Percentiles rank a stretch among this genome's conserved stretches.
Evolutionary conservation across 768 basidiomycete genomes (phyloP).

Genomic region (Macrocybe gigantea): DNA sequence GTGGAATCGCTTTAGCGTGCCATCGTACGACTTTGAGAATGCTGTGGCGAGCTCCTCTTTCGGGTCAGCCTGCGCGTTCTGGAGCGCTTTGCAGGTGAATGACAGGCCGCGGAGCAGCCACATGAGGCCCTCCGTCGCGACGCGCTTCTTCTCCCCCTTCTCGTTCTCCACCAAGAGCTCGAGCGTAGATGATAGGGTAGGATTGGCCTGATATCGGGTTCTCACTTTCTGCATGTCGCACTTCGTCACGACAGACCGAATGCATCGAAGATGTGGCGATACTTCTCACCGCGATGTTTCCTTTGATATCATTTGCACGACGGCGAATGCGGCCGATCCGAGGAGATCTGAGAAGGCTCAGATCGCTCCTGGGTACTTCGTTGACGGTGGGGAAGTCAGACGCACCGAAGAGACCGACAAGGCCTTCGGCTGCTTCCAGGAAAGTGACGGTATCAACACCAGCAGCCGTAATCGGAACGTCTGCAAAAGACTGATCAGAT

Average conservation of each 20-base stretch:
- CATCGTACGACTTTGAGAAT: slow-evolving; percentile 79
- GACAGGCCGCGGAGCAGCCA: slow-evolving; percentile 91
- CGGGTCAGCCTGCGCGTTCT: slow-evolving; percentile 62
- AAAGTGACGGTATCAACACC: slow-evolving; percentile 88
- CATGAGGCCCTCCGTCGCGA: slow-evolving; percentile 86
- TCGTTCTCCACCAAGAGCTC: slow-evolving; percentile 83
- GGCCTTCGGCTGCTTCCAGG: slow-evolving; percentile 82
- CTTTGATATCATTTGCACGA: slow-evolving; percentile 85
- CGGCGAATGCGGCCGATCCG: slow-evolving; percentile 74
- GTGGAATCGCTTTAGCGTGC: slow-evolving; percentile 81
- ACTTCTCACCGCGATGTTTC: slow-evolving; percentile 78
- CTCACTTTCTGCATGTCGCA: slow-evolving; percentile 74
- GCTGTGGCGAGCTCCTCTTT: slow-evolving; percentile 58
- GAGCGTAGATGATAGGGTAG: slow-evolving; percentile 66
- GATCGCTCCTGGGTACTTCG: too few relatives aligned
- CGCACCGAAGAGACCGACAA: slow-evolving; percentile 88
- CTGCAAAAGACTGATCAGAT: slow-evolving; percentile 74
- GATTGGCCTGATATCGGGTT: slow-evolving; percentile 65
- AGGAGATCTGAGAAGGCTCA: slow-evolving; percentile 60
- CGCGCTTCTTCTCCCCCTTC: slow-evolving; percentile 78
- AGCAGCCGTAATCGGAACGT: slow-evolving; percentile 79
- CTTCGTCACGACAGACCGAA: slow-evolving; percentile 1
- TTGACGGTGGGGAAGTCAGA: neutral
- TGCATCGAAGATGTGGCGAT: neutral
- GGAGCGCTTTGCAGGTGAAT: slow-evolving; percentile 83